Evolutionary conservation across 768 basidiomycete species (phyloP), one percentile per base, ranked within the genome.

Genomic region (Calocybe indica): DNA sequence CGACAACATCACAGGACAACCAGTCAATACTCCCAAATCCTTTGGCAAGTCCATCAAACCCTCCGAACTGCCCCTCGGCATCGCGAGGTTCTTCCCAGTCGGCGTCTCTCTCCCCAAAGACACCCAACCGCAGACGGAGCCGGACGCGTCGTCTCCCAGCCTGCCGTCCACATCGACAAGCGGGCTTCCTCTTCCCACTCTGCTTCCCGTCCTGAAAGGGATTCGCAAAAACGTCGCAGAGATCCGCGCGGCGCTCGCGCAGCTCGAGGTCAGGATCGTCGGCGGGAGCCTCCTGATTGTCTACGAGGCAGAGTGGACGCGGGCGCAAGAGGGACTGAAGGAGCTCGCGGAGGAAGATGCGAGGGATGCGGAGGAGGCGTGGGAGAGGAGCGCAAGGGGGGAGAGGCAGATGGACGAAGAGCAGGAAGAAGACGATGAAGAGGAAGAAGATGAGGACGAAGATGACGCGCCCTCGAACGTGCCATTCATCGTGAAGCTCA

Each of bases 241-340:
- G 35, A 75, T 92, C 39, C 68, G 68, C 8, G 60, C 64, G 1
- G 71, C 74, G 1, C 62, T 91, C 39, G 57, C 73, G 1, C 53
- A 62, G 2, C 62, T 84, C 5, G 81, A 95, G 53, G 60, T 92
- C 53, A 79, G 89, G 22, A 88, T 98, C 72, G 78, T 91, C 7
- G 93, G 89, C 6, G 78, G 74, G 22, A 92, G 88, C 56, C 61
- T 96, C 40, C 68, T 99, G 46, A 71, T 98, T 36, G 63, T 94
- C 14, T 95, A 96, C 54, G 76, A 78, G 55, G 72, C 65, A 44
- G 79, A 73, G 59, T 71, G 73, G 64, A 59, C 49, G 5, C 60
- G 58, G 2, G 76, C 73, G 0, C 65, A 71, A 35, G 70, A 71
- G 43, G 68, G 73, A 1, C 47, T 81, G 39, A 55, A 69, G 52